Evolutionary conservation across 495 filamentous ascomycete species (phyloP).

Genomic region (Lepraria neglecta): DNA sequence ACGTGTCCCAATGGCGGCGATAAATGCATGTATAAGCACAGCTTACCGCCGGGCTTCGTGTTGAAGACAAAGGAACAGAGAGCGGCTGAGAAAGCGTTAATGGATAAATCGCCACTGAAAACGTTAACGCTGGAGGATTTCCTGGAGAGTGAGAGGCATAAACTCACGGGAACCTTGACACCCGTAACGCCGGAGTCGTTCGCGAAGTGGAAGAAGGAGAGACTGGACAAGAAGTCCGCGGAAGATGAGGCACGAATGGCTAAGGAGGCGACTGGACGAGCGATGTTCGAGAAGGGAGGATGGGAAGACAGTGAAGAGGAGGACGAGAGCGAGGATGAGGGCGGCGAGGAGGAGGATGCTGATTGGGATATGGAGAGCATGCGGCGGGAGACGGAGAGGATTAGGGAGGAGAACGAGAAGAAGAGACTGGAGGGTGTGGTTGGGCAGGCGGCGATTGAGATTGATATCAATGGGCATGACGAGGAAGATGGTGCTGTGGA

Average conservation of each 20-base stretch:
- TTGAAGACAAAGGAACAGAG: conserved; percentile 97
- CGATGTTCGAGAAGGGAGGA: conserved; percentile 92
- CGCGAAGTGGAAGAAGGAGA: conserved; percentile 90
- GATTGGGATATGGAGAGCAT: conserved; percentile 75
- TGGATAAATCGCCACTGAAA: conserved; percentile 93
- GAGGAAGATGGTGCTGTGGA: conserved; percentile 22
- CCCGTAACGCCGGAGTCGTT: conserved; percentile 90
- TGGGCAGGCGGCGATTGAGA: conserved; percentile 19
- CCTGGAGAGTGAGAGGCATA: conserved; percentile 88
- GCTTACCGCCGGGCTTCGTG: conserved; percentile 88
- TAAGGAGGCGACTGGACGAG: conserved; percentile 91
- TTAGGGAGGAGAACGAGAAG: conserved; percentile 57
- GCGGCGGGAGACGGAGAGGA: conserved; percentile 61
- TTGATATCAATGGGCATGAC: background rate
- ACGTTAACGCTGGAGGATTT: conserved; percentile 97
- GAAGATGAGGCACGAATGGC: conserved; percentile 80
- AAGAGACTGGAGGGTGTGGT: conserved; percentile 43
- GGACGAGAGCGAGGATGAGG: conserved; percentile 50
- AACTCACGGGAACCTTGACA: conserved; percentile 81
- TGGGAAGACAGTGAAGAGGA: conserved; percentile 69
- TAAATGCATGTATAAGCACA: conserved; percentile 98
- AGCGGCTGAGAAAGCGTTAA: conserved; percentile 89
- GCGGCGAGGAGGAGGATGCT: conserved; percentile 52
- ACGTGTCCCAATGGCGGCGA: conserved; percentile 92
- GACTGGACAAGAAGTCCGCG: conserved; percentile 90